phyloP scores from a whole-genome alignment of 2,329 filamentous ascomycete genomes.

The Cadophora luteo-olivacea region DNA sequence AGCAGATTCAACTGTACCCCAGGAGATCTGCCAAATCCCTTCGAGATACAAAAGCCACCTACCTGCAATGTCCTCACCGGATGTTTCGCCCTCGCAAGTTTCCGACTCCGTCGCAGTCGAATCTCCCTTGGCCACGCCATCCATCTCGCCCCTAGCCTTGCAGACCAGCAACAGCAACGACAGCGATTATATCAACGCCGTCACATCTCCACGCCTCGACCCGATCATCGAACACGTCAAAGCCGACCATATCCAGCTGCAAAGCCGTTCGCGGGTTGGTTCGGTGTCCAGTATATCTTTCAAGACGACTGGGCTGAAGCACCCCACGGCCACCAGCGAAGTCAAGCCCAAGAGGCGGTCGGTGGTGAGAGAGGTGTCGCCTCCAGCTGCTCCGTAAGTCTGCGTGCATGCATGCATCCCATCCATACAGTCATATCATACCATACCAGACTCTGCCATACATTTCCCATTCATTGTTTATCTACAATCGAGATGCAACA shows the following conservation, averaged over 20 bases:
- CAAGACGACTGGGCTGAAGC: constrained; percentile 30
- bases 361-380: constrained; percentile 44
- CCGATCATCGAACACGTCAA: constrained; percentile 45
- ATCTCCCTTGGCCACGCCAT: constrained; percentile 29
- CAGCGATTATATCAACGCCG: constrained; percentile 24
- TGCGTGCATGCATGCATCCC: constrained; percentile 17
- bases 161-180: constrained; percentile 12
- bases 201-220: constrained; percentile 37
- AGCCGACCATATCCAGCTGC: constrained; percentile 35
- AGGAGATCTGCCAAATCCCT: neutral
- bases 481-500: neutral
- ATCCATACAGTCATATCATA: neutral
- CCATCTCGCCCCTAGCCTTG: constrained; percentile 35
- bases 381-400: constrained; percentile 48
- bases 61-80: constrained; percentile 24
- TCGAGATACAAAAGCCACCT: neutral
- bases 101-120: constrained; percentile 23
- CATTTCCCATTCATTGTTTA: neutral
- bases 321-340: constrained; percentile 25
- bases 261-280: constrained; percentile 29
- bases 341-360: constrained; percentile 28
- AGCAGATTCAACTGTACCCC: constrained; percentile 26
- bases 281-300: constrained; percentile 41
- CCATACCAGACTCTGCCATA: neutral
- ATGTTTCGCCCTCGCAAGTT: constrained; percentile 20